phyloP scores from a whole-genome alignment of 2,329 filamentous ascomycete genomes.

The Cercospora beticola region DNA sequence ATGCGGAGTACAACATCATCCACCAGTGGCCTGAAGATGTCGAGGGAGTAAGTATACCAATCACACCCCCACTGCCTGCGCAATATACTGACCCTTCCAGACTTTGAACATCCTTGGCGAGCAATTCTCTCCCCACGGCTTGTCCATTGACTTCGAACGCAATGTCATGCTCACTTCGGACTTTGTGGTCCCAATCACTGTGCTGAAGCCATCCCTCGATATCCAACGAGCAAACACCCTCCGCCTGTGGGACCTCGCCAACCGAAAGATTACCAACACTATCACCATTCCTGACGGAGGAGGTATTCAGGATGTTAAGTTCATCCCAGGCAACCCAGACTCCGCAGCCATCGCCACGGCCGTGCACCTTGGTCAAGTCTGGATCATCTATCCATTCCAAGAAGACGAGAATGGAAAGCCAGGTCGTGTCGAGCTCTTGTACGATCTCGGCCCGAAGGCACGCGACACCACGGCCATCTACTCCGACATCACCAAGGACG shows the following conservation, averaged over 20 bases:
- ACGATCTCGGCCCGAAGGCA: neutral
- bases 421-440: neutral
- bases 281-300: neutral
- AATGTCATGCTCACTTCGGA: constrained; percentile 42
- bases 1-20: neutral
- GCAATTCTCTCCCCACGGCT: constrained; percentile 63
- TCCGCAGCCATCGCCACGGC: neutral
- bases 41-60: neutral
- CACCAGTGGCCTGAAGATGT: neutral
- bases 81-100: constrained; percentile 24
- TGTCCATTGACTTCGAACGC: constrained; percentile 58
- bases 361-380: neutral
- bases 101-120: constrained; percentile 58
- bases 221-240: neutral
- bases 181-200: neutral
- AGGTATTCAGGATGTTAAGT: neutral
- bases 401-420: neutral
- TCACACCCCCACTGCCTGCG: neutral
- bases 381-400: neutral
- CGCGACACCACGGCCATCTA: neutral
- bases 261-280: neutral
- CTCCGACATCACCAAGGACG: neutral
- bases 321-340: neutral
- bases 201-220: neutral
- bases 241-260: neutral